Evolutionary conservation across 495 filamentous ascomycete genomes (phyloP), one percentile per base, ranked within the genome.

Genomic region (Penicillium angulare): DNA sequence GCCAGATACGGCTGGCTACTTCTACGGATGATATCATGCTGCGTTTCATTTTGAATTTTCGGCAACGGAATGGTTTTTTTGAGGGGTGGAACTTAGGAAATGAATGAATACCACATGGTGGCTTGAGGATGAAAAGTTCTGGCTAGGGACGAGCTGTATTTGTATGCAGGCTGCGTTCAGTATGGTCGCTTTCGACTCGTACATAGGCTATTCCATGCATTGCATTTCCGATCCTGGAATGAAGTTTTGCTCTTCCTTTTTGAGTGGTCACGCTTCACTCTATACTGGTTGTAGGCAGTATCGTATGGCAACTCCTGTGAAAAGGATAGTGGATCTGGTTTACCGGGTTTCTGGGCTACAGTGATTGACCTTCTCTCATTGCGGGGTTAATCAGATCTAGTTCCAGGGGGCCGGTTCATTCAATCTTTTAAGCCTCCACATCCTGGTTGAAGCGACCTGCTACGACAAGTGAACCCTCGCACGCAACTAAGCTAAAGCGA

Each of bases 1-100:
- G 53, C 62, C 62, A 55, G 53, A 51, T 55, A 51, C 51, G 62
- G 59, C 62, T 63, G 62, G 62, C 58, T 65, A 60, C 53, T 65
- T 65, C 59, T 60, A 65, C 62, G 62, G 62, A 65, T 65, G 62
- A 65, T 65, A 63, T 65, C 62, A 65, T 61, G 62, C 59, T 65
- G 61, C 58, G 61, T 57, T 46, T 64, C 61, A 45, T 48, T 55
- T 60, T 57, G 59, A 64, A 64, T 59, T 61, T 61, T 65, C 60
- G 61, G 59, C 56, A 65, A 60, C 49, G 59, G 49, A 54, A 60
- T 47, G 55, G 55, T 59, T 63, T 61, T n/a, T 50, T 53, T 53
- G 52, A 43, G 47, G 55, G 49, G 58, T 53, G 48, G 49, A 49
- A 49, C 32, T 33, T 48, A 34, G 55, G 52, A 63, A 57, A 65